Evolutionary conservation across 768 basidiomycete species (phyloP).

Genomic region (Xanthoconium stramineum): DNA sequence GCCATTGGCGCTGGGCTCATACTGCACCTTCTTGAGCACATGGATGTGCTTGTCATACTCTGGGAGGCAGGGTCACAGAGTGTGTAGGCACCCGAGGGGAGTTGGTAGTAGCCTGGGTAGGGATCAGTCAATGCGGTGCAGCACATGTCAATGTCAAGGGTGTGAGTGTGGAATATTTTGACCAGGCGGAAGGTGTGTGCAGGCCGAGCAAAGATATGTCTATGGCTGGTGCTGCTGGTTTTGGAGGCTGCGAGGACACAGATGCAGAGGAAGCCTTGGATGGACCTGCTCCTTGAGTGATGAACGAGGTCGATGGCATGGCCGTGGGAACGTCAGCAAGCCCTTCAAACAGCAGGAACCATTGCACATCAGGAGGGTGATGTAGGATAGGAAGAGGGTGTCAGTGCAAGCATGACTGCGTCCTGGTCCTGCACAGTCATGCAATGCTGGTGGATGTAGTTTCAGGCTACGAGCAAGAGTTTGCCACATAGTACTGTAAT

Average conservation of each 20-base stretch:
- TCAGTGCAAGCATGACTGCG: constrained; percentile 10
- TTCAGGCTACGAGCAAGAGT: too few species aligned
- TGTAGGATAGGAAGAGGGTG: too few species aligned
- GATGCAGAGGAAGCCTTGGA: constrained; percentile 13
- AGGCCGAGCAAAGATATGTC: constrained; percentile 72
- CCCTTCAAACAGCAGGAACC: constrained; percentile 1
- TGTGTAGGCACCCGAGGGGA: constrained; percentile 78
- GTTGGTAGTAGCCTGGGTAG: constrained; percentile 85
- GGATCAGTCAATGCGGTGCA: constrained; percentile 54
- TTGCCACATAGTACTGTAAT: too few species aligned
- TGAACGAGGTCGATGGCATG: constrained; percentile 43
- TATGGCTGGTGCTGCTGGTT: constrained; percentile 35
- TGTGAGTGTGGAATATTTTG: constrained; percentile 1
- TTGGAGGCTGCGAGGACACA: background rate
- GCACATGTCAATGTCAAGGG: background rate
- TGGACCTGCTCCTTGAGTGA: constrained; percentile 43
- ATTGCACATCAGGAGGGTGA: constrained; percentile 16
- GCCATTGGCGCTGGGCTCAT: constrained; percentile 37
- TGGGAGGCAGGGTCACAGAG: constrained; percentile 64
- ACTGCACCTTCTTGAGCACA: constrained; percentile 73
- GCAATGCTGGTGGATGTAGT: too few species aligned
- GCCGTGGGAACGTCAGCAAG: background rate
- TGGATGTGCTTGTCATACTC: constrained; percentile 72
- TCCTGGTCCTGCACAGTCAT: too few species aligned
- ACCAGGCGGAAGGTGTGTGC: constrained; percentile 1